Conservation (phyloP, 441 rosid species). For the Adansonia gregorii region DNA sequence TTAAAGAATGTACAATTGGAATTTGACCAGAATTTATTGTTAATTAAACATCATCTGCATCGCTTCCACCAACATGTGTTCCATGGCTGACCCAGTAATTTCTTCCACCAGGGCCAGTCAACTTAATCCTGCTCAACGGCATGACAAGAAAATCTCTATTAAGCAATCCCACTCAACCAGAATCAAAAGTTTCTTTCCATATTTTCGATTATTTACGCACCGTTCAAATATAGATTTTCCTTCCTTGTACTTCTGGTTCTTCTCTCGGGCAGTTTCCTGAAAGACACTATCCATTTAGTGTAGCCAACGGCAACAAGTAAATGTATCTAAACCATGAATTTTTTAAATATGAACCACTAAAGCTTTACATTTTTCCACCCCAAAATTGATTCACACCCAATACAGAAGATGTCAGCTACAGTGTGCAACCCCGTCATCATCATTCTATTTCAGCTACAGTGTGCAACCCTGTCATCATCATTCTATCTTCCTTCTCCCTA, state of each 20-base stretch:
- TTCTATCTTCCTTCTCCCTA: constrained; percentile 80
- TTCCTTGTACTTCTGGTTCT: constrained; percentile 86
- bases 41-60: constrained; percentile 11
- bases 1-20: not conserved
- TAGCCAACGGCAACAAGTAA: constrained; percentile 28
- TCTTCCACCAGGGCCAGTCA: constrained; percentile 58
- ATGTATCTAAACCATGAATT: constrained; percentile 26
- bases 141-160: not conserved
- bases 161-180: not conserved
- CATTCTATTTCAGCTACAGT: constrained; percentile 51
- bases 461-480: constrained; percentile 90
- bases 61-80: constrained; percentile 1
- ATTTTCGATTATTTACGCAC: constrained; percentile 46
- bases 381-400: constrained; percentile 85
- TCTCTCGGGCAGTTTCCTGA: constrained; percentile 87
- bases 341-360: constrained; percentile 19
- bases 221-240: constrained; percentile 92
- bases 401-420: constrained; percentile 90
- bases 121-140: constrained; percentile 6
- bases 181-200: constrained; percentile 26
- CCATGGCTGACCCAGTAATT: constrained; percentile 51
- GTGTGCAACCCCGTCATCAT: constrained; percentile 94
- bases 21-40: not conserved
- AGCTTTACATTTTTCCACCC: constrained; percentile 97
- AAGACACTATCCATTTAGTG: constrained; percentile 34